Evolutionary conservation across 2,329 filamentous ascomycete species (phyloP).

Genomic region (Penicillium sp.): DNA sequence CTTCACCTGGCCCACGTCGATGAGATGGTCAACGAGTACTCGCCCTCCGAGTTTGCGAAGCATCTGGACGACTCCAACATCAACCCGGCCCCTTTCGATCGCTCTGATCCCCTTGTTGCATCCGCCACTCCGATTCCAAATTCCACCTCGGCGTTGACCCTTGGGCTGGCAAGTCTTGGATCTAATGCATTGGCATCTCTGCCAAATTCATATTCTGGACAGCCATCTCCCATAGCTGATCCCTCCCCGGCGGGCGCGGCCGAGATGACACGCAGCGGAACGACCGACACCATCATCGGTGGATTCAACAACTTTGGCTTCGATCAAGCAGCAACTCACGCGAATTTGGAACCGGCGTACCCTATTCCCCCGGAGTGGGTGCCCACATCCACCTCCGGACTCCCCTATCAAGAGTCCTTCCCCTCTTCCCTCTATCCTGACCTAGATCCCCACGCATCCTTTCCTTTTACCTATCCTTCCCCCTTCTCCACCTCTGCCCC

Average conservation of each 20-base stretch:
- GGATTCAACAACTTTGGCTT: slow-evolving; percentile 51
- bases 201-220: slow-evolving; percentile 17
- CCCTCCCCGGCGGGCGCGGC: slow-evolving; percentile 36
- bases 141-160: slow-evolving; percentile 18
- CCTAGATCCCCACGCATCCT: slow-evolving; percentile 36
- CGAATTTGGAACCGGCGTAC: slow-evolving; percentile 25
- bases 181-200: slow-evolving; percentile 16
- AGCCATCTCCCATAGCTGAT: slow-evolving; percentile 29
- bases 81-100: slow-evolving; percentile 18
- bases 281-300: slow-evolving; percentile 50
- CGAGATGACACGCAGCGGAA: slow-evolving; percentile 52
- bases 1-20: slow-evolving; percentile 42
- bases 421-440: slow-evolving; percentile 29
- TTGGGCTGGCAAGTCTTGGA: slow-evolving; percentile 23
- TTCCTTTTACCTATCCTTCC: slow-evolving; percentile 36
- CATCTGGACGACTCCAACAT: slow-evolving; percentile 40
- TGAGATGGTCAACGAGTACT: slow-evolving; percentile 36
- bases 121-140: not conserved
- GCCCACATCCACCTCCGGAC: slow-evolving; percentile 24
- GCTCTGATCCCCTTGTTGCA: slow-evolving; percentile 13
- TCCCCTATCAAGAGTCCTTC: slow-evolving; percentile 24
- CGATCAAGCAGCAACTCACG: slow-evolving; percentile 42
- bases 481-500: slow-evolving; percentile 45
- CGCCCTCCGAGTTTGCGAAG: slow-evolving; percentile 48
- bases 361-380: slow-evolving; percentile 32